Conservation (phyloP, 1,139 yeast genomes). For the Taphrina betulina region DNA sequence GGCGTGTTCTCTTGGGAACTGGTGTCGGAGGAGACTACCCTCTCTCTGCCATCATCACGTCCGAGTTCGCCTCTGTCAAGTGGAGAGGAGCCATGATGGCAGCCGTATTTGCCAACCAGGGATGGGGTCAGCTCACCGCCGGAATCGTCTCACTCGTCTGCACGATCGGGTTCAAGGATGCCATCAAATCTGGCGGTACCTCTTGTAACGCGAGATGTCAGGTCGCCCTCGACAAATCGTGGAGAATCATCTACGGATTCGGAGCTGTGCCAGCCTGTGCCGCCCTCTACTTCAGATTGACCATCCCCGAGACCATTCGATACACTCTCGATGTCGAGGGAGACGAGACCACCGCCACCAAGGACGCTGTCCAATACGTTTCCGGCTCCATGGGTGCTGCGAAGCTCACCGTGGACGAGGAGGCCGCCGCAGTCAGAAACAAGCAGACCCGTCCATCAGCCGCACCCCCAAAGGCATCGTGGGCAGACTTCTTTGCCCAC, state of each 20-base stretch:
- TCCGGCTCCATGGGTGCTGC: slow-evolving; percentile 43
- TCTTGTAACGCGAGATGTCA: slow-evolving; percentile 65
- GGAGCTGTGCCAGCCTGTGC: slow-evolving; percentile 84
- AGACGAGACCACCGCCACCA: slow-evolving; percentile 51
- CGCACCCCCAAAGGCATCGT: slow-evolving; percentile 53
- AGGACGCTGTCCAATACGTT: slow-evolving; percentile 50
- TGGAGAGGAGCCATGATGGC: slow-evolving; percentile 98
- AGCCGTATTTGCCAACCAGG: slow-evolving; percentile 90
- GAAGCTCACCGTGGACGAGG: slow-evolving; percentile 45
- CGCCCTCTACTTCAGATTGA: slow-evolving; percentile 84
- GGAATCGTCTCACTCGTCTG: slow-evolving; percentile 74
- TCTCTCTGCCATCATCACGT: slow-evolving; percentile 84
- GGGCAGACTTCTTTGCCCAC: slow-evolving; percentile 51
- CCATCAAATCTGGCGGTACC: slow-evolving; percentile 51
- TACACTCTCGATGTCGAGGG: slow-evolving; percentile 71
- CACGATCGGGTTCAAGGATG: slow-evolving; percentile 69
- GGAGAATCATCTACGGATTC: slow-evolving; percentile 85
- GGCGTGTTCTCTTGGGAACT: slow-evolving; percentile 83
- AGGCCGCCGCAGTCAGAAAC: slow-evolving; percentile 53
- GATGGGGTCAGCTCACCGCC: slow-evolving; percentile 85
- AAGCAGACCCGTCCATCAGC: slow-evolving; percentile 56
- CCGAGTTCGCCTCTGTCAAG: slow-evolving; percentile 84
- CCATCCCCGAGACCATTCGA: slow-evolving; percentile 93
- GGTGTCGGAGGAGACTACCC: slow-evolving; percentile 99
- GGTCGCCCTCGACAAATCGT: slow-evolving; percentile 84